Percentiles rank a stretch among this genome's conserved stretches.
These are phyloP conservation scores for Penicillium sp. DNA, from an alignment of 2,329 filamentous ascomycete species.

Conservation along the genomic window DNA sequence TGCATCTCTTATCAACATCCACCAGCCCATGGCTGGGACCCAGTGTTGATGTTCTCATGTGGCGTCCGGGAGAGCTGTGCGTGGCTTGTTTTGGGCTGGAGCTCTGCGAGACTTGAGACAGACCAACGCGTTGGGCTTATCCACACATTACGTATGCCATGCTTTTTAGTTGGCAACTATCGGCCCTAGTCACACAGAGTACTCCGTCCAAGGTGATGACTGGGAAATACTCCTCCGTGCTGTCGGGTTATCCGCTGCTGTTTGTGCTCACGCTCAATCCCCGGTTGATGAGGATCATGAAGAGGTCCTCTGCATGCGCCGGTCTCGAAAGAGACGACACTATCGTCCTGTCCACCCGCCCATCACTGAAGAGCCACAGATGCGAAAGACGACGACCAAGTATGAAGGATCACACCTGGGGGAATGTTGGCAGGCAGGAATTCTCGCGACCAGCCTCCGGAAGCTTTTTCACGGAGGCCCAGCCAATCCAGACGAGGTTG, in stretches of 20 bases:
- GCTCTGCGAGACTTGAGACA: constrained; percentile 14
- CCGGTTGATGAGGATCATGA: too few relatives aligned
- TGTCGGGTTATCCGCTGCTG: neutral
- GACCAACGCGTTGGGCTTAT: constrained; percentile 4
- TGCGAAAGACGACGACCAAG: neutral
- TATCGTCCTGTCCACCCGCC: neutral
- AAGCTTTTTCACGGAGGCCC: constrained; percentile 11
- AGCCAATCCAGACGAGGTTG: constrained; percentile 16
- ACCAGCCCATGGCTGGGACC: neutral
- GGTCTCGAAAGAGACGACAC: too few relatives aligned
- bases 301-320: too few relatives aligned
- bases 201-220: neutral
- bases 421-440: constrained; percentile 11
- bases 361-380: neutral
- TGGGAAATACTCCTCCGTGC: neutral
- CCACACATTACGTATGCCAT: constrained; percentile 21
- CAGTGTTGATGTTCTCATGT: constrained; percentile 7
- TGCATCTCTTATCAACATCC: neutral
- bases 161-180: constrained; percentile 6
- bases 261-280: neutral
- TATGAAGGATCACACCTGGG: constrained; percentile 13
- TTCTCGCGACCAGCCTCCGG: constrained; percentile 3
- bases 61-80: constrained; percentile 13
- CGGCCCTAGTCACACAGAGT: constrained; percentile 9
- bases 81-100: constrained; percentile 19